Evolutionary conservation across 1,284 basidiomycete species (phyloP).

Genomic region (Schizophyllum amplum): DNA sequence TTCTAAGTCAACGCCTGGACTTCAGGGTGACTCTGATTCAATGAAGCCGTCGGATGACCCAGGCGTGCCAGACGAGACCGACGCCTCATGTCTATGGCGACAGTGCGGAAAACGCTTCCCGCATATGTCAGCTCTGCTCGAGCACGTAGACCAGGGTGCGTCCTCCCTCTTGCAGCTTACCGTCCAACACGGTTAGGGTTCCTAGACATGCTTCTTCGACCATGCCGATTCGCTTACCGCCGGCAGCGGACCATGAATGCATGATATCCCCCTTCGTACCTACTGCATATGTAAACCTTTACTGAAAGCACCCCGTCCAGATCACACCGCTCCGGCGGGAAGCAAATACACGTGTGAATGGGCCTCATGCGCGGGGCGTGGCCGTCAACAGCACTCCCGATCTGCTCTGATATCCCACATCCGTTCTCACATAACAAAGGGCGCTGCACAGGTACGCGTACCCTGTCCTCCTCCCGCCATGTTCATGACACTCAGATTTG

Average conservation of each 20-base stretch:
- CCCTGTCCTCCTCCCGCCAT: background rate
- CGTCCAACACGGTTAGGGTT: background rate
- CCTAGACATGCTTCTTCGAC: background rate
- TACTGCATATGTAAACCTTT: background rate
- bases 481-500: background rate
- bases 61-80: background rate
- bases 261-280: background rate
- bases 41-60: background rate
- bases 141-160: background rate
- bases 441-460: background rate
- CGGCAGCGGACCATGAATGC: background rate
- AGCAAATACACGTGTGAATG: background rate
- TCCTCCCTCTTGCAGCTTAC: background rate
- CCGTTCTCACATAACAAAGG: background rate
- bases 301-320: background rate
- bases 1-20: background rate
- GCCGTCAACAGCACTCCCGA: background rate
- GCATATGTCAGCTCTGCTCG: background rate
- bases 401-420: background rate
- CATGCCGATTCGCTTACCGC: background rate
- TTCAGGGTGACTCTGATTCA: background rate
- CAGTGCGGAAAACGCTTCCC: background rate
- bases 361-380: background rate
- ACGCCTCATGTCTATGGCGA: background rate
- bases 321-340: background rate